Percentiles rank a stretch among this genome's conserved stretches.
These are phyloP conservation scores for Cryptococcus sp. DNA, from an alignment of 1,284 basidiomycete genomes.

Conservation along the genomic window DNA sequence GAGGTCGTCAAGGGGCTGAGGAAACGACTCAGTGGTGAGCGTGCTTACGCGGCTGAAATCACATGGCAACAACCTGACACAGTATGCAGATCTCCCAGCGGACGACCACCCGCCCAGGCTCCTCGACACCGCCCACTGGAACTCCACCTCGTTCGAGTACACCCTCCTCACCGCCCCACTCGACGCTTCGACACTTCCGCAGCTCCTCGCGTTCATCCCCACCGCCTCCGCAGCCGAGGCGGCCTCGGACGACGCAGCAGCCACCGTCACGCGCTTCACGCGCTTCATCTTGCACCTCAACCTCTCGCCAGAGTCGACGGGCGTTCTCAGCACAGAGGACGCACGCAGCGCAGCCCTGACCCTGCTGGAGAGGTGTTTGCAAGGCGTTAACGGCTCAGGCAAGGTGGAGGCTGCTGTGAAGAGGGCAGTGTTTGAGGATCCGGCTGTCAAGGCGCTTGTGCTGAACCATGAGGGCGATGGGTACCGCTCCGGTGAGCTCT, in stretches of 20 bases:
- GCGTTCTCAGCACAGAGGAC: background rate
- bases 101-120: constrained; percentile 4
- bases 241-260: constrained; percentile 4
- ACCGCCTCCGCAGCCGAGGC: background rate
- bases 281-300: constrained; percentile 27
- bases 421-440: constrained; percentile 17
- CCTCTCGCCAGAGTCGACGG: constrained; percentile 6
- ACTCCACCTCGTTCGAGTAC: constrained; percentile 16
- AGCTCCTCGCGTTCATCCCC: constrained; percentile 4
- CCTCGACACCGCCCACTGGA: constrained; percentile 12
- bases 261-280: constrained; percentile 14
- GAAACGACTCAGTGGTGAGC: constrained; percentile 7
- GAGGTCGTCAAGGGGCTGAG: constrained; percentile 16
- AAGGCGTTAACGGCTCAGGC: background rate
- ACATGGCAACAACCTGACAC: background rate
- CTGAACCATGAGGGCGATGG: constrained; percentile 10
- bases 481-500: constrained; percentile 5
- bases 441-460: constrained; percentile 13
- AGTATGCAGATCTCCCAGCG: background rate
- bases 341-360: background rate
- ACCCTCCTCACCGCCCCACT: constrained; percentile 3
- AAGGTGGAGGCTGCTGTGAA: background rate
- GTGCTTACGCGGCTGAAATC: background rate
- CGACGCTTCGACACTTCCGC: background rate
- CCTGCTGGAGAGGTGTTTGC: background rate